Base-by-base conservation (phyloP, 2,329 filamentous ascomycete species). In the Monosporascus sp. region DNA sequence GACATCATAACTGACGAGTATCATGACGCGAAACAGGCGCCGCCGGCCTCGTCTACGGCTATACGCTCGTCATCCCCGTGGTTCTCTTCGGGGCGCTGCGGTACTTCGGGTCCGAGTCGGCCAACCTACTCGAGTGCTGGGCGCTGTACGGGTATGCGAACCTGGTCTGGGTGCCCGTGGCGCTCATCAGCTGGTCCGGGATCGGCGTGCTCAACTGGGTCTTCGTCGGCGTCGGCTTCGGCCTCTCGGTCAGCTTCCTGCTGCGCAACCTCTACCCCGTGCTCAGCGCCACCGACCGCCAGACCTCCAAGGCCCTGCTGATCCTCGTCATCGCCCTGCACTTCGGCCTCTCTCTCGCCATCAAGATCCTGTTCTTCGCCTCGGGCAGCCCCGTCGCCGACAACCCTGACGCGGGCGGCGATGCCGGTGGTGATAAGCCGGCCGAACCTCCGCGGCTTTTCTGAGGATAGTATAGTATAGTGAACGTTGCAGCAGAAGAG, bases 361-460 rank as follows among this genome's bases (percentile, higher is more conserved):
- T 99, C 73, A 97, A 97, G 80, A 86, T 97, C 54, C 74, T 97
- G 27, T 97, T 97, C 80, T 99, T 99, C 73, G 92, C 91, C 61
- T 85, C 89, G 61, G 84, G 81, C 48, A 90, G 87, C 70, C 82
- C 83, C 49, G 77, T 77, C 44, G 69, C 71, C 36, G 63, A 64
- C 46, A 55, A 65, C 49, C 56, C 57, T 5, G 60, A 51, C 4
- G 54, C 57, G 41, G 59, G 57, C 24, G 52, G 50, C 3, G 57
- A 36, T 11, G 51, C 49, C 20, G 52, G 50, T n/a, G 55, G 50
- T 27, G 54, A 51, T 1, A 54, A 54, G 31, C 15, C 46, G 51
- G 56, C 51, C 4, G 54, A 54, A 34, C 46, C 55, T 18, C 47
- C 51, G 46, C 59, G 56, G 48, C 51, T 56, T 34, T 56, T 57